A percentile compares a stretch with the other conserved stretches of the same genome.
phyloP scores from a whole-genome alignment of 1,284 basidiomycete species.

The Cryptococcus wingfieldii region DNA sequence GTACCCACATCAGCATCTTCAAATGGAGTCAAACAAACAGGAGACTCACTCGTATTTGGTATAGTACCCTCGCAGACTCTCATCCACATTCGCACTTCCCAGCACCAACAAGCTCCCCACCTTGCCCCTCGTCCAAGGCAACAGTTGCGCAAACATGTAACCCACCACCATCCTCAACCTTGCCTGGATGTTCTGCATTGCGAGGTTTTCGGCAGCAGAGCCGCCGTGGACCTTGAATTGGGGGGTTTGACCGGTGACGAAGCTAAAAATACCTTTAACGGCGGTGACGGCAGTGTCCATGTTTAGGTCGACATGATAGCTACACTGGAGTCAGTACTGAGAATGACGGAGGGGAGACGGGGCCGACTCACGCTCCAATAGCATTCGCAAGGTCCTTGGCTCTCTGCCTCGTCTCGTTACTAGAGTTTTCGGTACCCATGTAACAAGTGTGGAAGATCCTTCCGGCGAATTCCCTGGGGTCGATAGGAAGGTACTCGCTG shows the following conservation, averaged over 20 bases:
- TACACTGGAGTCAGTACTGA: constrained; percentile 37
- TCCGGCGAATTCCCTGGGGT: constrained; percentile 77
- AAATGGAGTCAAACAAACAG: background rate
- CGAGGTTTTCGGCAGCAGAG: constrained; percentile 81
- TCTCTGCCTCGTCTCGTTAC: constrained; percentile 73
- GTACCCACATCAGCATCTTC: background rate
- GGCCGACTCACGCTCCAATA: constrained; percentile 69
- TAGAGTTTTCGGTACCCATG: constrained; percentile 98
- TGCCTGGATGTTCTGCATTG: constrained; percentile 97
- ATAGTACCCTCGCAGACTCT: constrained; percentile 91
- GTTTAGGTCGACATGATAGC: constrained; percentile 91
- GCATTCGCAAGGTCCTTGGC: constrained; percentile 81
- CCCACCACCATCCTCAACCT: constrained; percentile 92
- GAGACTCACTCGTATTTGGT: constrained; percentile 89
- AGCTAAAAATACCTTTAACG: constrained; percentile 73
- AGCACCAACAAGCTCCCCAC: constrained; percentile 84
- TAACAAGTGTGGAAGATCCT: constrained; percentile 97
- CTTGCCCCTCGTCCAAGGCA: constrained; percentile 86
- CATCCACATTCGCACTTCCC: constrained; percentile 96
- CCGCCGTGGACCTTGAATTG: constrained; percentile 88
- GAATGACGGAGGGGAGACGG: background rate
- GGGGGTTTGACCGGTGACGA: constrained; percentile 78
- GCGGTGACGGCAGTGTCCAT: constrained; percentile 90
- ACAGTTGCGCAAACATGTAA: constrained; percentile 92
- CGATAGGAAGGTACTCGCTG: constrained; percentile 75